Conservation (phyloP, 768 basidiomycete species). For the Suillus tomentosus region DNA sequence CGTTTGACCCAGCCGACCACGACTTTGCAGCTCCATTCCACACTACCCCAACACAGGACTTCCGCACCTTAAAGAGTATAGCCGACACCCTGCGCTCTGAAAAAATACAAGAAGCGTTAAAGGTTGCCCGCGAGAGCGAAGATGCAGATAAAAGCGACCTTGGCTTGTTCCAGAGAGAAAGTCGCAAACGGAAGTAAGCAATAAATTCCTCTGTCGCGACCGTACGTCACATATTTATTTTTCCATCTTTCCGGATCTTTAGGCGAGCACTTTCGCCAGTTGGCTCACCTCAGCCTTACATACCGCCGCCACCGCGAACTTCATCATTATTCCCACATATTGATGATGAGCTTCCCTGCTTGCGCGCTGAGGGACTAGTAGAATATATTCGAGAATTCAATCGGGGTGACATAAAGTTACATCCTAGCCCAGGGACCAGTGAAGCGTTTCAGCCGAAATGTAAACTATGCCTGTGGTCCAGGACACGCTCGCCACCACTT, state of each 20-base stretch:
- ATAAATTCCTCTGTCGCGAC: not conserved
- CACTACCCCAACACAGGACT: slow-evolving; percentile 39
- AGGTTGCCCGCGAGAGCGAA: slow-evolving; percentile 56
- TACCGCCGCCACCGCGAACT: slow-evolving; percentile 40
- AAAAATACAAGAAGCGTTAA: slow-evolving; percentile 59
- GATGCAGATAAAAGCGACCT: slow-evolving; percentile 52
- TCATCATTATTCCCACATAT: slow-evolving; percentile 45
- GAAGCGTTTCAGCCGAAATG: slow-evolving; percentile 19
- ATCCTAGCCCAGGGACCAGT: slow-evolving; percentile 2
- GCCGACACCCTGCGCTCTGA: slow-evolving; percentile 50
- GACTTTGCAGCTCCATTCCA: slow-evolving; percentile 32
- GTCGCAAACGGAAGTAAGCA: slow-evolving; percentile 59
- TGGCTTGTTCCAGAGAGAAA: slow-evolving; percentile 47
- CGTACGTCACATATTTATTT: not conserved
- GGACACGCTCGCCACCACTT: slow-evolving; percentile 25
- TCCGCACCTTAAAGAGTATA: slow-evolving; percentile 50
- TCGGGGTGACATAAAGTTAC: slow-evolving; percentile 23
- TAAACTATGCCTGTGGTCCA: slow-evolving; percentile 59
- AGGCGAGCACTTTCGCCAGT: slow-evolving; percentile 56
- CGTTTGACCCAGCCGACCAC: slow-evolving; percentile 31
- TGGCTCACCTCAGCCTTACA: slow-evolving; percentile 60
- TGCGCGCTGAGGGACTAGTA: slow-evolving; percentile 48
- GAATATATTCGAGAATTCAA: slow-evolving; percentile 65
- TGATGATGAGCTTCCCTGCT: slow-evolving; percentile 37
- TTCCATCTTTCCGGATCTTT: slow-evolving; percentile 7